Evolutionary conservation across 495 filamentous ascomycete genomes (phyloP).

Genomic region (Aspergillus diversus): DNA sequence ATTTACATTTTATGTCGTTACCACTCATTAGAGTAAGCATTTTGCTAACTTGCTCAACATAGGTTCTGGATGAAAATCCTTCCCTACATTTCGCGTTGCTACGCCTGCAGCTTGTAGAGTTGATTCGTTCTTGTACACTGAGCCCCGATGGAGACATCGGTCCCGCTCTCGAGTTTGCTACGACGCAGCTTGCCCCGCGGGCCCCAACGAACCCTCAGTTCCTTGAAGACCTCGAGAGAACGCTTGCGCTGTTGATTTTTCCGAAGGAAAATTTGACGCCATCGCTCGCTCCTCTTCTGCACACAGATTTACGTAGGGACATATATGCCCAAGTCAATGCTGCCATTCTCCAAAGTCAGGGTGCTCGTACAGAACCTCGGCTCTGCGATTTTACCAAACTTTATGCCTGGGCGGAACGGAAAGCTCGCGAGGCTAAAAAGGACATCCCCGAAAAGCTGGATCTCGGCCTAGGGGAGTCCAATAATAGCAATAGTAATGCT

Average conservation of each 20-base stretch:
- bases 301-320: conserved; percentile 77
- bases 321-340: conserved; percentile 84
- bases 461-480: conserved; percentile 63
- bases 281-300: conserved; percentile 72
- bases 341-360: conserved; percentile 75
- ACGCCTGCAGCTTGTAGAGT: conserved; percentile 87
- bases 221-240: conserved; percentile 84
- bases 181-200: conserved; percentile 80
- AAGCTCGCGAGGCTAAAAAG: conserved; percentile 71
- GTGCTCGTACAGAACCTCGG: conserved; percentile 74
- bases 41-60: conserved; percentile 35
- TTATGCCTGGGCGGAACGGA: conserved; percentile 82
- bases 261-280: conserved; percentile 75
- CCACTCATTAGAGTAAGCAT: conserved; percentile 21
- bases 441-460: conserved; percentile 74
- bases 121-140: conserved; percentile 77
- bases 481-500: conserved; percentile 34
- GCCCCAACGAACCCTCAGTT: conserved; percentile 82
- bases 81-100: conserved; percentile 89
- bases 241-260: conserved; percentile 91
- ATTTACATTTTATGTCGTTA: conserved; percentile 18
- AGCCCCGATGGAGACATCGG: conserved; percentile 72
- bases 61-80: conserved; percentile 87
- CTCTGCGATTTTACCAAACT: conserved; percentile 78
- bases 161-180: conserved; percentile 85